phyloP scores from a whole-genome alignment of 306 rosid species.

The Prunus davidiana region DNA sequence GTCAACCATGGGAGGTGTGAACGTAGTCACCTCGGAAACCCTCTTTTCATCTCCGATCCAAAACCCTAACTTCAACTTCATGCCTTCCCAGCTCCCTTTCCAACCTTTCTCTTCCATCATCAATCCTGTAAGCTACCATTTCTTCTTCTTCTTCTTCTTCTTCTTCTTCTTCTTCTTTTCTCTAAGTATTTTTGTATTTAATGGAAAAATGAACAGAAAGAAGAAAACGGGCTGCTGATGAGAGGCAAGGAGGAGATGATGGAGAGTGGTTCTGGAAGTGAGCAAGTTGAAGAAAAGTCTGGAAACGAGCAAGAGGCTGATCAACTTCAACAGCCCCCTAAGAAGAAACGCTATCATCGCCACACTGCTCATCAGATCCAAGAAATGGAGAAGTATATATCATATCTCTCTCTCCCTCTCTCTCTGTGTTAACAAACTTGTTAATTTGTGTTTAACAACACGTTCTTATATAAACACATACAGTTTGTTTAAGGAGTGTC shows the following conservation, averaged over 20 bases:
- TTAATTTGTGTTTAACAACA: background rate
- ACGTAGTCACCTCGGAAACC: slow-evolving; percentile 63
- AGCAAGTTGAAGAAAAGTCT: slow-evolving; percentile 70
- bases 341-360: slow-evolving; percentile 90
- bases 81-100: slow-evolving; percentile 56
- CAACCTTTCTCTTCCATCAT: slow-evolving; percentile 60
- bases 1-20: slow-evolving; percentile 69
- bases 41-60: slow-evolving; percentile 79
- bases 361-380: slow-evolving; percentile 99
- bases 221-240: slow-evolving; percentile 53
- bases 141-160: too few species aligned
- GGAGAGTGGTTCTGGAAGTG: slow-evolving; percentile 87
- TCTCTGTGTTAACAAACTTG: background rate
- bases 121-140: slow-evolving; percentile 22
- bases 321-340: slow-evolving; percentile 35
- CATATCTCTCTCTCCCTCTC: background rate
- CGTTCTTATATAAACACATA: background rate
- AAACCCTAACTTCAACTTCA: slow-evolving; percentile 85
- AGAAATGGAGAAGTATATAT: slow-evolving; percentile 81
- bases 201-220: slow-evolving; percentile 45
- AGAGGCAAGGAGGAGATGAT: slow-evolving; percentile 71
- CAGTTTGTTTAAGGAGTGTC: slow-evolving; percentile 93
- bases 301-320: slow-evolving; percentile 67
- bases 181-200: too few species aligned
- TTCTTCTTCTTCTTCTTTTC: too few species aligned